A percentile compares a stretch with the other conserved stretches of the same genome.
These are phyloP conservation scores for Penicillium salamii DNA, from an alignment of 495 filamentous ascomycete species.

Conservation along the genomic window DNA sequence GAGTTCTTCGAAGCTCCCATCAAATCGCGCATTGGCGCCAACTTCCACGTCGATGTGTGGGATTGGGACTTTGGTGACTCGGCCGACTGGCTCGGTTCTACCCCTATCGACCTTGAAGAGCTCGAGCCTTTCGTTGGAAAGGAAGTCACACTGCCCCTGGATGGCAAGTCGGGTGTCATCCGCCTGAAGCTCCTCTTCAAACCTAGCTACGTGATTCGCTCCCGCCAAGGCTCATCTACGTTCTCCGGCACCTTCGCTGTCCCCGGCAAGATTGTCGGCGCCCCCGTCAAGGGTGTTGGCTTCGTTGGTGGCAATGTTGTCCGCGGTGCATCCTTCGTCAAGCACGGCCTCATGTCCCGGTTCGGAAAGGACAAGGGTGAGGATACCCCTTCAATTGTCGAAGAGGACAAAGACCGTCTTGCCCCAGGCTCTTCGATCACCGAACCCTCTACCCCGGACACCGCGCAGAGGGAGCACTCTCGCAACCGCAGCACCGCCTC, in stretches of 20 bases:
- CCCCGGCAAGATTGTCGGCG: slow-evolving; percentile 90
- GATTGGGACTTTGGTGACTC: slow-evolving; percentile 96
- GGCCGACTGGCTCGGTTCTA: slow-evolving; percentile 77
- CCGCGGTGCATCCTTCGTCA: slow-evolving; percentile 85
- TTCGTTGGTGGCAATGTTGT: slow-evolving; percentile 77
- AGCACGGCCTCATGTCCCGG: slow-evolving; percentile 64
- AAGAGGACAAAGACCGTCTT: slow-evolving; percentile 34
- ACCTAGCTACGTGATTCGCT: slow-evolving; percentile 83
- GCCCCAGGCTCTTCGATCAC: slow-evolving; percentile 32
- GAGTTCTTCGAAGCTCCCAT: slow-evolving; percentile 86
- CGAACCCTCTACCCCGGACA: slow-evolving; percentile 35
- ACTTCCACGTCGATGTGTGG: slow-evolving; percentile 80
- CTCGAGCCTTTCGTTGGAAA: slow-evolving; percentile 81
- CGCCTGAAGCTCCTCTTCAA: slow-evolving; percentile 89
- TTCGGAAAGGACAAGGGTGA: slow-evolving; percentile 58
- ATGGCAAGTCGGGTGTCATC: slow-evolving; percentile 85
- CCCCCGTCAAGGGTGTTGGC: slow-evolving; percentile 85
- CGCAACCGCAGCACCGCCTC: slow-evolving; percentile 68
- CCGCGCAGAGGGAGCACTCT: slow-evolving; percentile 48
- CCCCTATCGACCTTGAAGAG: slow-evolving; percentile 72
- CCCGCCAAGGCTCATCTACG: slow-evolving; percentile 86
- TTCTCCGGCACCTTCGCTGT: slow-evolving; percentile 89
- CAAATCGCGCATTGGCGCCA: slow-evolving; percentile 77
- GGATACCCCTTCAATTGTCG: slow-evolving; percentile 41
- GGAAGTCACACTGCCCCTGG: slow-evolving; percentile 69